Base-by-base conservation (phyloP, 2,329 filamentous ascomycete genomes). In the Pestalotiopsis sp. region DNA sequence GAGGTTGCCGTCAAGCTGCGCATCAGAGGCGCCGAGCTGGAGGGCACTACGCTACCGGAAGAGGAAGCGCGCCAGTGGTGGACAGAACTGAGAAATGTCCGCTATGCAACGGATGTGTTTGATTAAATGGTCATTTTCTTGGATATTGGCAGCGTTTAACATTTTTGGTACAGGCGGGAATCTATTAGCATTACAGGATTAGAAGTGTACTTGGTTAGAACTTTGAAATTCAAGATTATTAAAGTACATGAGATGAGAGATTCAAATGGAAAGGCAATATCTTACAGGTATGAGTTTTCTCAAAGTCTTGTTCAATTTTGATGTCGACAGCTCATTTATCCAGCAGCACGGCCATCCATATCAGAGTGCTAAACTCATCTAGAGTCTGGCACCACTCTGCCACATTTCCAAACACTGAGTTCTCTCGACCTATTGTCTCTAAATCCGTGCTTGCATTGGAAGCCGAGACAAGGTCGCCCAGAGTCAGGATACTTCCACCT, bases 31-130 rank as follows among this genome's bases (percentile, higher is more conserved):
- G 70, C 65, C 64, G 69, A 73, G 58, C 6, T 27, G 12, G 41
- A 64, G 41, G 68, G 69, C 31, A 49, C 56, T 27, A 65, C 68
- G 57, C 20, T 70, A 66, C 66, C 41, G 31, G 69, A 77, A 39
- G 72, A 75, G 23, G 68, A 76, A 52, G 72, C 71, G 14, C 62
- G 71, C 45, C 65, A 69, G 57, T 73, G 69, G 65, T 70, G 68
- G 59, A 69, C 68, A 25, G 67, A 67, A 39, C 20, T 71, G 67
- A 70, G 67, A 63, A 78, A 79, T 69, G 75, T 78, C 72, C 69
- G 79, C 27, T 81, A 76, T 72, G 78, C 77, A 9, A 78, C 77
- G n/a, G 79, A 81, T 74, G 79, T 81, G 36, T 81, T 81, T 72
- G 72, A 72, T 39, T 72, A 39, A 65, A n/a, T 58, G 45, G 31